Conservation (phyloP, 2,329 filamentous ascomycete species). For the Pseudopithomyces maydicus region DNA sequence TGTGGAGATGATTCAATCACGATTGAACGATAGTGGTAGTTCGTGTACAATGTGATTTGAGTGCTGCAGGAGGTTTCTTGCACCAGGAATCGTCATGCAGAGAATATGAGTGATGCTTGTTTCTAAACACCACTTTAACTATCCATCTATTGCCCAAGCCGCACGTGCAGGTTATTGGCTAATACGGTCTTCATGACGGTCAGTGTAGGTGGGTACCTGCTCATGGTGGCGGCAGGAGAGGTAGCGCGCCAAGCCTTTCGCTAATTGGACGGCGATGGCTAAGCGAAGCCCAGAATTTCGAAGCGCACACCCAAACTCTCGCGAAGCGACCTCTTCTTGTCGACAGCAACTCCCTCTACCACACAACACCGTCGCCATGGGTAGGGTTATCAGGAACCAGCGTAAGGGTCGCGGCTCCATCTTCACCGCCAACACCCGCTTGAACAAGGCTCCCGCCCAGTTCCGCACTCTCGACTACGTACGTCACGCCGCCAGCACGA, state of each 20-base stretch:
- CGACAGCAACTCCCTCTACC: constrained; percentile 18
- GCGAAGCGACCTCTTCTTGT: constrained; percentile 8
- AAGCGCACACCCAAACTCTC: constrained; percentile 9
- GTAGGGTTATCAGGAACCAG: constrained; percentile 79
- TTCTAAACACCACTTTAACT: too few species aligned
- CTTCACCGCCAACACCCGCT: constrained; percentile 69
- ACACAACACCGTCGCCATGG: constrained; percentile 52
- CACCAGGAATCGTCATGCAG: too few species aligned
- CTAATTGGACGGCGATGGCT: neutral
- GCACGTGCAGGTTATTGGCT: too few species aligned
- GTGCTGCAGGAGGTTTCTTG: too few species aligned
- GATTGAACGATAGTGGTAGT: too few species aligned
- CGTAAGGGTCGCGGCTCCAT: constrained; percentile 73
- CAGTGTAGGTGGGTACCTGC: too few species aligned
- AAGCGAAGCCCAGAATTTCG: constrained; percentile 14
- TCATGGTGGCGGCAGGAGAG: neutral
- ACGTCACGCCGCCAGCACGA: constrained; percentile 33
- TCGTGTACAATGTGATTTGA: too few species aligned
- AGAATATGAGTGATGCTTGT: too few species aligned
- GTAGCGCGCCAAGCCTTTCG: neutral
- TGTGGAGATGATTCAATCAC: too few species aligned
- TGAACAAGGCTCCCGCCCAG: constrained; percentile 94
- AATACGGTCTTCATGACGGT: too few species aligned
- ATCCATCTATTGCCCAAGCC: too few species aligned
- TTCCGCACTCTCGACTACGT: constrained; percentile 95